Conservation (phyloP, 495 filamentous ascomycete genomes). For the Penicillium fimorum region DNA sequence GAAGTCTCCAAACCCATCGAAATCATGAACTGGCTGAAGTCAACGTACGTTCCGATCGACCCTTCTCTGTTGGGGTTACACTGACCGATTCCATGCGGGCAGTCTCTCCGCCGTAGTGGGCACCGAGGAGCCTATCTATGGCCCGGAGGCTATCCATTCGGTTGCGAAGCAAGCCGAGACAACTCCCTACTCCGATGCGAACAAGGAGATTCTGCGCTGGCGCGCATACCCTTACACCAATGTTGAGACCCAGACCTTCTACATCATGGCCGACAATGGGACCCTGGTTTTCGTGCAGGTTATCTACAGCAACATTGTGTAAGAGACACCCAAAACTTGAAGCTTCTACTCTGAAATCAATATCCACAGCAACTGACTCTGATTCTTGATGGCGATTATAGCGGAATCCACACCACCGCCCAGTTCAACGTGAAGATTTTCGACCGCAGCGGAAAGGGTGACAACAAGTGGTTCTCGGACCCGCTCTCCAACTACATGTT, state of each 20-base stretch:
- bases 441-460: constrained; percentile 64
- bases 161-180: constrained; percentile 77
- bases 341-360: constrained; percentile 3
- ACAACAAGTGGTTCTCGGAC: constrained; percentile 76
- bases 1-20: constrained; percentile 3
- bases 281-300: constrained; percentile 78
- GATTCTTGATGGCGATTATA: constrained; percentile 30
- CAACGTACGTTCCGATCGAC: constrained; percentile 52
- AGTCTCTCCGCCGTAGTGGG: constrained; percentile 90
- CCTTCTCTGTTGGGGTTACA: constrained; percentile 11
- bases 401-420: constrained; percentile 82
- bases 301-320: constrained; percentile 98
- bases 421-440: constrained; percentile 94
- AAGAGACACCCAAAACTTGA: constrained; percentile 34
- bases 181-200: constrained; percentile 76
- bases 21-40: constrained; percentile 70
- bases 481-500: constrained; percentile 74
- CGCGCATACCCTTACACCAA: constrained; percentile 73
- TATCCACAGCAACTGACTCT: not conserved
- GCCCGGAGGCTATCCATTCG: constrained; percentile 80
- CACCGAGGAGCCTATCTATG: constrained; percentile 95
- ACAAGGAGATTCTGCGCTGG: constrained; percentile 80
- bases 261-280: constrained; percentile 77
- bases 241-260: constrained; percentile 97
- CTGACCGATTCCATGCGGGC: constrained; percentile 24